Conservation (phyloP, 495 filamentous ascomycete genomes). For the Thermochaetoides thermophila region DNA sequence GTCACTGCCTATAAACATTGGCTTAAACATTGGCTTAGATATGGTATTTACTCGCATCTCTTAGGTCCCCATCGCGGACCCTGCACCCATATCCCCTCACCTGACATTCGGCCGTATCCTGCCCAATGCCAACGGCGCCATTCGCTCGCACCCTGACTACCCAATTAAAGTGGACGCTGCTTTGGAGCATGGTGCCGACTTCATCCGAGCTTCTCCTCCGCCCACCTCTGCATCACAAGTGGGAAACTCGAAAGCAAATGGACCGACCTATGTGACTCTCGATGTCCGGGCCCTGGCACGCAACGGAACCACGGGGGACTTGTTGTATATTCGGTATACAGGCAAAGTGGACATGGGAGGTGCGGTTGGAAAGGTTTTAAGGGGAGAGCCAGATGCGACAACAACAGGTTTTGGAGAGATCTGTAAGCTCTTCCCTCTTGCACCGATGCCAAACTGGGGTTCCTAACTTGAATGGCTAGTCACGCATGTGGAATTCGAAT, state of each 20-base stretch:
- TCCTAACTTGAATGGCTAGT: constrained; percentile 19
- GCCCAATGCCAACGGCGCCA: constrained; percentile 9
- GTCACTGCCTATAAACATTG: no score
- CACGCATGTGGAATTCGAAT: constrained; percentile 39
- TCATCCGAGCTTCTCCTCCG: no score
- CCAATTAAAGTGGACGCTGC: constrained; percentile 22
- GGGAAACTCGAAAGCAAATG: no score
- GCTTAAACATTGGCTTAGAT: no score
- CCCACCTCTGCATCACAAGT: no score
- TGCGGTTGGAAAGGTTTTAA: constrained; percentile 27
- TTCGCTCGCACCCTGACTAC: constrained; percentile 21
- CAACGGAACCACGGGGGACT: constrained; percentile 19
- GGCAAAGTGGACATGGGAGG: constrained; percentile 29
- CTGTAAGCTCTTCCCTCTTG: constrained; percentile 28
- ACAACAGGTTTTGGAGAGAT: constrained; percentile 41
- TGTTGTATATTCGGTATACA: constrained; percentile 36
- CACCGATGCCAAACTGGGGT: neutral
- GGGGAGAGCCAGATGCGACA: constrained; percentile 28
- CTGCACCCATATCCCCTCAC: constrained; percentile 13
- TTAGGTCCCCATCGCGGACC: constrained; percentile 22
- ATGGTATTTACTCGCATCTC: neutral
- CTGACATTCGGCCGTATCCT: constrained; percentile 6
- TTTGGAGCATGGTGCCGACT: constrained; percentile 16
- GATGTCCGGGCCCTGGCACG: constrained; percentile 35
- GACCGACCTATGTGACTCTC: no score